These are phyloP conservation scores for Agaricales sp. DNA, from an alignment of 1,284 basidiomycete species.

Conservation along the genomic window DNA sequence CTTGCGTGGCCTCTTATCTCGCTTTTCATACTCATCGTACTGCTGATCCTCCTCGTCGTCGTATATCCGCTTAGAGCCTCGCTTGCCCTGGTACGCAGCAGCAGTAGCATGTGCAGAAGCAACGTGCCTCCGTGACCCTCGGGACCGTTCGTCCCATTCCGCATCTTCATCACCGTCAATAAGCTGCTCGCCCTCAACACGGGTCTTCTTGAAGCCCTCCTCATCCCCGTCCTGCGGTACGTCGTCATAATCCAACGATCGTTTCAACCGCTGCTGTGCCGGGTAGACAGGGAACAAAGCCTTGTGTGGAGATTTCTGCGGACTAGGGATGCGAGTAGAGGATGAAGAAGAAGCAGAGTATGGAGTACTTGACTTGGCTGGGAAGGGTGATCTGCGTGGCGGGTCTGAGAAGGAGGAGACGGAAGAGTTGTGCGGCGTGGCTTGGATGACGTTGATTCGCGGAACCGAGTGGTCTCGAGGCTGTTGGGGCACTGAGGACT, in stretches of 20 bases:
- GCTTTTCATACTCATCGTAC: constrained; percentile 19
- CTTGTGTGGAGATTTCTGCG: background rate
- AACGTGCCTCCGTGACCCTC: constrained; percentile 7
- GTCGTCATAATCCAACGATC: constrained; percentile 28
- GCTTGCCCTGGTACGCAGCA: constrained; percentile 17
- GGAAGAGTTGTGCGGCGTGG: background rate
- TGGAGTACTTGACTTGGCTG: constrained; percentile 13
- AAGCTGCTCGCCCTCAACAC: constrained; percentile 33
- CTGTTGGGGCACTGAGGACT: background rate
- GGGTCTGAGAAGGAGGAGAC: background rate
- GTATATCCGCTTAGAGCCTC: constrained; percentile 39
- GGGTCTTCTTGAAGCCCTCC: constrained; percentile 41
- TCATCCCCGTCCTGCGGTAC: constrained; percentile 25
- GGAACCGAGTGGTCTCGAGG: background rate
- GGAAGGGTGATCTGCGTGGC: constrained; percentile 1
- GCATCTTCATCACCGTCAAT: constrained; percentile 36
- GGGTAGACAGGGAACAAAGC: constrained; percentile 12
- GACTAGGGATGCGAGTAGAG: background rate
- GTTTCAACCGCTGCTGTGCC: constrained; percentile 22
- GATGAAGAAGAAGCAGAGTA: background rate
- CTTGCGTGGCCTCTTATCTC: constrained; percentile 39
- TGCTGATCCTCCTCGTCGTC: constrained; percentile 31
- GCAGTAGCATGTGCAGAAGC: background rate
- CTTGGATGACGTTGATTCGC: background rate
- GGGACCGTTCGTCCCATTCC: constrained; percentile 25